Evolutionary conservation across 2,329 filamentous ascomycete genomes (phyloP).

Genomic region (Beauveria australis): DNA sequence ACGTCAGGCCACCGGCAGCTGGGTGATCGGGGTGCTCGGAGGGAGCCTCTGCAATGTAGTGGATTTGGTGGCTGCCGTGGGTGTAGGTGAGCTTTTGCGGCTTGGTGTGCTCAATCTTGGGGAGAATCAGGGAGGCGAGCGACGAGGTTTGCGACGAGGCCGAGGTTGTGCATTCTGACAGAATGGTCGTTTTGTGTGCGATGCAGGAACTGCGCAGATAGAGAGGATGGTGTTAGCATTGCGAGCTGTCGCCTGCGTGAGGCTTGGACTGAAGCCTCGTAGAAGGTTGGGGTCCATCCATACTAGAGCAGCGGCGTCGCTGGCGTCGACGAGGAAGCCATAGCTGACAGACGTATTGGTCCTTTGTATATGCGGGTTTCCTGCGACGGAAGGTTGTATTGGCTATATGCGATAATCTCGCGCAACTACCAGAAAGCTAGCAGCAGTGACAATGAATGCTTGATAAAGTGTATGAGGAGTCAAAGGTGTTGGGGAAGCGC

Average conservation of each 20-base stretch:
- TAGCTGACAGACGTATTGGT: slow-evolving; percentile 24
- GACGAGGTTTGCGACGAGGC: slow-evolving; percentile 76
- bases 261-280: not conserved
- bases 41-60: slow-evolving; percentile 85
- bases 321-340: slow-evolving; percentile 64
- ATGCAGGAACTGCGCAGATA: slow-evolving; percentile 66
- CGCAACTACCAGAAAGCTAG: not conserved
- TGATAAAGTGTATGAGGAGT: not conserved
- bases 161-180: slow-evolving; percentile 84
- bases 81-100: slow-evolving; percentile 91
- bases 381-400: not conserved
- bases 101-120: slow-evolving; percentile 76
- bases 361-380: not conserved
- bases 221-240: not conserved
- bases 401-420: not conserved
- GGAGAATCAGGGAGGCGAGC: slow-evolving; percentile 87
- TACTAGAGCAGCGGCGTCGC: slow-evolving; percentile 68
- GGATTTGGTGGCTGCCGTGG: slow-evolving; percentile 84
- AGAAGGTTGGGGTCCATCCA: slow-evolving; percentile 19
- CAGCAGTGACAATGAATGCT: not conserved
- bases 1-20: slow-evolving; percentile 76
- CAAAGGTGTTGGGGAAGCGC: not conserved
- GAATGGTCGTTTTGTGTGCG: slow-evolving; percentile 85
- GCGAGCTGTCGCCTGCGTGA: not conserved
- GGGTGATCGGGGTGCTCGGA: slow-evolving; percentile 50